Base-by-base conservation (phyloP, 352 stramenopile genomes). In the Thalassiosira gravida region DNA sequence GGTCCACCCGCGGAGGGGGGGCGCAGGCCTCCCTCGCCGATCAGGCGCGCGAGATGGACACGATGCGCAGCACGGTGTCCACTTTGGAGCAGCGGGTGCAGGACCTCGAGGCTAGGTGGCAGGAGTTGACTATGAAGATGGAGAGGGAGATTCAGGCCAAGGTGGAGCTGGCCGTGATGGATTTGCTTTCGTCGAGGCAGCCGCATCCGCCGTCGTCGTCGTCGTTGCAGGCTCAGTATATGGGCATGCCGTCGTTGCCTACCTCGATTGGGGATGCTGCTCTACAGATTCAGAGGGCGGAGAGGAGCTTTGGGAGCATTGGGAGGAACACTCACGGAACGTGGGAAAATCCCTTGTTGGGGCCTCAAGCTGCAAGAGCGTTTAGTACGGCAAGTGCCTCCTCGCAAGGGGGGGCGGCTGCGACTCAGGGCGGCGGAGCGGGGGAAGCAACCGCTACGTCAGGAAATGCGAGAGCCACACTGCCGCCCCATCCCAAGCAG, bases 401-500 rank as follows among this genome's bases (percentile, higher is more conserved):
- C 24, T n/a, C n/a, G n/a, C n/a, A 55, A 22, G 1, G 32, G 32
- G 20, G 14, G 20, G 42, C 57, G 64, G 62, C 25, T 30, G 50
- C 13, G 7, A 58, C 50, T n/a, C 20, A 20, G 18, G 62, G 49
- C 22, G 8, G 6, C 22, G 25, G n/a, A 9, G 30, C 29, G 8
- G 29, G 35, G 22, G 50, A 47, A 20, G n/a, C 20, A 18, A n/a
- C 9, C 18, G 3, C 32, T 3, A 8, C 6, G 9, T 25, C 27
- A 3, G 42, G 49, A 53, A 61, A n/a, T n/a, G n/a, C n/a, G n/a
- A n/a, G 30, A 7, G n/a, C 9, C 42, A 79, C 85, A 8, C 53
- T 93, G 3, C 83, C 84, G 39, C 86, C 88, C 14, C 88, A 93
- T 65, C 88, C 88, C 9, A 92, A 93, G 55, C 84, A 91, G 49